Conservation (phyloP, 768 basidiomycete species). For the Favolaschia claudopus region DNA sequence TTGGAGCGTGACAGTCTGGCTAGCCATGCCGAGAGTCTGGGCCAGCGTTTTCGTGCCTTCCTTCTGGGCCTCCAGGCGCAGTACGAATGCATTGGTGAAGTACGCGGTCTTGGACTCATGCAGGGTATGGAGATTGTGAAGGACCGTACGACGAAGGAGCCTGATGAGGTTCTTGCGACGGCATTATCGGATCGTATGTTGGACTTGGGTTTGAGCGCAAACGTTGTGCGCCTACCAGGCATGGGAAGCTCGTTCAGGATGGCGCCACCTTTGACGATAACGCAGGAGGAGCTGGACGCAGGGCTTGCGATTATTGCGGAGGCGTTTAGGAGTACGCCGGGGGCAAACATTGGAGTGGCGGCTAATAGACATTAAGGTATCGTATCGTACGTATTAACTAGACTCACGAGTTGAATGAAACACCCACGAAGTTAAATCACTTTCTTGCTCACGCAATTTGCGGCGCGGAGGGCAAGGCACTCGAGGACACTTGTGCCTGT, state of each 20-base stretch:
- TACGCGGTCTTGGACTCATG: conserved; percentile 29
- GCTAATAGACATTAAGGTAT: conserved; percentile 4
- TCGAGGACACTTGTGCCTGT: too few species aligned
- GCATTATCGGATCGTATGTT: conserved; percentile 27
- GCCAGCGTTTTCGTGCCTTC: conserved; percentile 25
- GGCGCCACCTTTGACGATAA: conserved; percentile 28
- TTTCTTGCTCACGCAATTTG: too few species aligned
- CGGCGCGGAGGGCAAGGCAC: too few species aligned
- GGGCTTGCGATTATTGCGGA: conserved; percentile 29
- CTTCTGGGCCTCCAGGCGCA: conserved; percentile 26
- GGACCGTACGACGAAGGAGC: conserved; percentile 26
- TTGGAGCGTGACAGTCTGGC: conserved; percentile 30
- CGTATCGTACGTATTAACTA: too few species aligned
- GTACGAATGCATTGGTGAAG: conserved; percentile 30
- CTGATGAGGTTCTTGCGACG: conserved; percentile 24
- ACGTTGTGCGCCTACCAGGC: conserved; percentile 29
- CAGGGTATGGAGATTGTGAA: conserved; percentile 30
- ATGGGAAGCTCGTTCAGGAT: conserved; percentile 30
- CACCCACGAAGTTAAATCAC: too few species aligned
- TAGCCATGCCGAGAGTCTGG: conserved; percentile 19
- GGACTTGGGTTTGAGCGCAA: conserved; percentile 30
- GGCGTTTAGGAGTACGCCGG: conserved; percentile 23
- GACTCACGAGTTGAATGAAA: too few species aligned
- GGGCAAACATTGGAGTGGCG: conserved; percentile 17
- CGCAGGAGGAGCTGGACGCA: conserved; percentile 25